These are phyloP conservation scores for Fusarium gaditjirri DNA, from an alignment of 2,329 filamentous ascomycete genomes.

Conservation along the genomic window DNA sequence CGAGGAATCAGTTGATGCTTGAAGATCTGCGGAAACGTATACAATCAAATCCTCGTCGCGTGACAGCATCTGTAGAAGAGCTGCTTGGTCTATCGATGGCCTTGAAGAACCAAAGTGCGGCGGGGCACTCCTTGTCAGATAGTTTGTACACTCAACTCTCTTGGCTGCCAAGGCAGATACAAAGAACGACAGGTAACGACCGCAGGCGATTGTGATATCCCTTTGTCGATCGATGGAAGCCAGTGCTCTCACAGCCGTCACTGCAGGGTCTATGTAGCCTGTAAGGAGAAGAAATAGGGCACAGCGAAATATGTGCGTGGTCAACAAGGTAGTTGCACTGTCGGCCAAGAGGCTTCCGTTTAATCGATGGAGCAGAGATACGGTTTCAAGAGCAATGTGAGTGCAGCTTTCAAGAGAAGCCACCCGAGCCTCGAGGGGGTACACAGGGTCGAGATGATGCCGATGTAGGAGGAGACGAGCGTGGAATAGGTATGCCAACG, in stretches of 20 bases:
- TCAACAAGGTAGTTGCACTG: constrained; percentile 78
- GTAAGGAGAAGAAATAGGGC: constrained; percentile 81
- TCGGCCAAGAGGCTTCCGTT: constrained; percentile 67
- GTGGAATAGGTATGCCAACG: constrained; percentile 82
- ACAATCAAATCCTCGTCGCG: constrained; percentile 88
- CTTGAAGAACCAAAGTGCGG: constrained; percentile 46
- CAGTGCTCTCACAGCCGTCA: constrained; percentile 77
- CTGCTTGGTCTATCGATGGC: constrained; percentile 47
- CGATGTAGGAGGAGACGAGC: constrained; percentile 87
- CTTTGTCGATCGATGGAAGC: constrained; percentile 76
- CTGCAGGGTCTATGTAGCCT: constrained; percentile 77
- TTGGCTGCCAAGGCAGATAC: constrained; percentile 71
- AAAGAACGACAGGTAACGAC: constrained; percentile 85
- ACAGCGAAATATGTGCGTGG: constrained; percentile 88
- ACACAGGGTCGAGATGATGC: constrained; percentile 83
- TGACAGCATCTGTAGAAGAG: constrained; percentile 48
- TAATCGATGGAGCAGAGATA: constrained; percentile 75
- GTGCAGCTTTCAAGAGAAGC: constrained; percentile 83
- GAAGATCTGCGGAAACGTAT: constrained; percentile 87
- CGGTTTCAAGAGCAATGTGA: constrained; percentile 79
- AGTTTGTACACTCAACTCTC: constrained; percentile 57
- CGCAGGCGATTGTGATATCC: constrained; percentile 80
- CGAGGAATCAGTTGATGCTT: constrained; percentile 78
- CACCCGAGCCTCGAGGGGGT: constrained; percentile 71
- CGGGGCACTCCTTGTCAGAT: constrained; percentile 50